Percentiles rank a stretch among this genome's conserved stretches.
These are phyloP conservation scores for Metarhizium guizhouense DNA, from an alignment of 2,329 filamentous ascomycete genomes.

Conservation along the genomic window DNA sequence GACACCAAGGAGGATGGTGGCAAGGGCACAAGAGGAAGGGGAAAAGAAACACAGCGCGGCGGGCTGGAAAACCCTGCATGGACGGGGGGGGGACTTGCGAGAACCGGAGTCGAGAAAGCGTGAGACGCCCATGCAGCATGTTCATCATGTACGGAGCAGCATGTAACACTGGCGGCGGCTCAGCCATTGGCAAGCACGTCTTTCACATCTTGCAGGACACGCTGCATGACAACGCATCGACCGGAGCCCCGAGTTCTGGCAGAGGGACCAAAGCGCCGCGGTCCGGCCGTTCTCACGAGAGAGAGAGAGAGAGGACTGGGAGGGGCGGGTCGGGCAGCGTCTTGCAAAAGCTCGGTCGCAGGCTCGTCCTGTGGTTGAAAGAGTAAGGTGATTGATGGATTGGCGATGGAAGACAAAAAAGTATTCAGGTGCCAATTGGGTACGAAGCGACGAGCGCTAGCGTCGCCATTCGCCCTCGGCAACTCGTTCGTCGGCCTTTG, in stretches of 20 bases:
- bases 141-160: not conserved
- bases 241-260: not conserved
- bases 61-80: too few relatives aligned
- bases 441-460: not conserved
- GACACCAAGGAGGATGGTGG: too few relatives aligned
- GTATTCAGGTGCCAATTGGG: slow-evolving; percentile 8
- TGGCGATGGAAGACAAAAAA: not conserved
- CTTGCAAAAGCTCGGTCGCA: not conserved
- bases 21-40: not conserved
- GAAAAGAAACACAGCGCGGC: too few relatives aligned
- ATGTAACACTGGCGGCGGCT: not conserved
- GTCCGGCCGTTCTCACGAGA: not conserved
- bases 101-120: too few relatives aligned
- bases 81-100: too few relatives aligned
- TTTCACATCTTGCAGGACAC: not conserved
- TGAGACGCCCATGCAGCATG: too few relatives aligned
- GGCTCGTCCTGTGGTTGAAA: too few relatives aligned
- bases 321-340: slow-evolving; percentile 8
- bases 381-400: too few relatives aligned
- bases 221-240: slow-evolving; percentile 12
- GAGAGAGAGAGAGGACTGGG: not conserved
- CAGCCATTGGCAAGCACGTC: not conserved
- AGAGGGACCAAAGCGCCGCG: not conserved
- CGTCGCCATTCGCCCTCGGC: not conserved
- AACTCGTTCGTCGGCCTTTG: too few relatives aligned